Conservation (phyloP, 805 yeast species). For the Candida pini region DNA sequence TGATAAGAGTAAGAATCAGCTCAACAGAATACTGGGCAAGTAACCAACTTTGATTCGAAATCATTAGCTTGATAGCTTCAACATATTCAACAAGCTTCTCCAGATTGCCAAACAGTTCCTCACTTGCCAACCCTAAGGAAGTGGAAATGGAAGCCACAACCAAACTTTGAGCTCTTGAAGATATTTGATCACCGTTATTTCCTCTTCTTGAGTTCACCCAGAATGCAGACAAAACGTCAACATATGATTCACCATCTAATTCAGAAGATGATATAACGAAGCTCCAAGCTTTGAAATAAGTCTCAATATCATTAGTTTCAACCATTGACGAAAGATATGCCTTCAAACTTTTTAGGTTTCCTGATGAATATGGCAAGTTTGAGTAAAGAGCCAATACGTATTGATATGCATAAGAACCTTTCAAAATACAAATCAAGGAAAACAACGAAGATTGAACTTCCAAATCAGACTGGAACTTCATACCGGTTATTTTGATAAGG, state of each 20-base stretch:
- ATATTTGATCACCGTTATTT: conserved; percentile 1
- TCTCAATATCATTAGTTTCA: no score
- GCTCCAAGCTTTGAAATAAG: conserved; percentile 9
- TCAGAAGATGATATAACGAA: conserved; percentile 1
- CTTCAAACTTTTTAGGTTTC: conserved; percentile 3
- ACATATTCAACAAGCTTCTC: conserved; percentile 15
- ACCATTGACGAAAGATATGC: no score
- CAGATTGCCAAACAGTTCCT: conserved; percentile 1
- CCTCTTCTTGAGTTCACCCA: conserved; percentile 4
- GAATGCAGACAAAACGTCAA: conserved; percentile 6
- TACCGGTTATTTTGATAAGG: conserved; percentile 10
- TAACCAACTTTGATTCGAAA: conserved; percentile 49
- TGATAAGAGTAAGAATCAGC: conserved; percentile 26
- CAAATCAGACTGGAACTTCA: background rate
- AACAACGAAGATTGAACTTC: conserved; percentile 12
- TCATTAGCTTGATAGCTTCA: conserved; percentile 32
- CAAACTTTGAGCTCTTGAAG: no score
- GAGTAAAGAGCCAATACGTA: conserved; percentile 21
- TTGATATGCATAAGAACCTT: conserved; percentile 6
- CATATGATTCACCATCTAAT: background rate
- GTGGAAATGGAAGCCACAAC: conserved; percentile 29
- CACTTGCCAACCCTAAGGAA: conserved; percentile 9
- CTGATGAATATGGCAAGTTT: conserved; percentile 7
- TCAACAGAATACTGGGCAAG: conserved; percentile 67
- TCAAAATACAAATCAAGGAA: conserved; percentile 9